Base-by-base conservation (phyloP, 305 asterid species). In the Salvia sclarea region DNA sequence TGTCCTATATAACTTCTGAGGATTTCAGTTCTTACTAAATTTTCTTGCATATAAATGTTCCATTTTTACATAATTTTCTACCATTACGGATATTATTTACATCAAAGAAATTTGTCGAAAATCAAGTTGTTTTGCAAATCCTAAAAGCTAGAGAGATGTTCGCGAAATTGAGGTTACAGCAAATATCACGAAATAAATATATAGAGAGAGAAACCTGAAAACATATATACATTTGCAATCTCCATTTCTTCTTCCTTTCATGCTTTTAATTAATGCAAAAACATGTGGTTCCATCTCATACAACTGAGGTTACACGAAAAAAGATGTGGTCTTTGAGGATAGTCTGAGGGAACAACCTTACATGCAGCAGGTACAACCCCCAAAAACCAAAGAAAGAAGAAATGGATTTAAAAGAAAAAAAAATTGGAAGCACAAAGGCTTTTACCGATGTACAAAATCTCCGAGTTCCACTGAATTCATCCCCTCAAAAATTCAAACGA, bases 391-490 rank as follows among this genome's bases (percentile, higher is more conserved):
- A 5, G 52, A 45, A 45, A 16, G 22, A 45, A 45, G 20, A 22
- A 21, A 20, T 20, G 64, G 69, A 74, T n/a, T n/a, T n/a, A 53
- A 4, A 3, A 48, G 9, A 7, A 20, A 10, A 5, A 9, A 20
- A 31, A 33, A 35, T 9, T 33, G 66, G 70, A 75, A 56, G 48
- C 74, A 64, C 65, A 53, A 35, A 9, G 64, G 72, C 69, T 73
- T 52, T 70, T 72, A 74, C 78, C 77, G 66, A 86, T 84, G 64
- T 80, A 83, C 86, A 86, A 81, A 78, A 79, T 75, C 74, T 78
- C 77, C 75, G 12, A 40, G 78, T 38, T 71, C 64, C 67, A 38
- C 41, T 56, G 20, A 70, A 28, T 61, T 63, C 62, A 60, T 66
- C 75, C 64, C 73, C 31, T 64, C 43, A 28, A 54, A 28, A 52